Percentiles rank a stretch among this genome's conserved stretches.
Conservation (phyloP, 1,139 yeast genomes). For the Candida buenavistaensis region DNA sequence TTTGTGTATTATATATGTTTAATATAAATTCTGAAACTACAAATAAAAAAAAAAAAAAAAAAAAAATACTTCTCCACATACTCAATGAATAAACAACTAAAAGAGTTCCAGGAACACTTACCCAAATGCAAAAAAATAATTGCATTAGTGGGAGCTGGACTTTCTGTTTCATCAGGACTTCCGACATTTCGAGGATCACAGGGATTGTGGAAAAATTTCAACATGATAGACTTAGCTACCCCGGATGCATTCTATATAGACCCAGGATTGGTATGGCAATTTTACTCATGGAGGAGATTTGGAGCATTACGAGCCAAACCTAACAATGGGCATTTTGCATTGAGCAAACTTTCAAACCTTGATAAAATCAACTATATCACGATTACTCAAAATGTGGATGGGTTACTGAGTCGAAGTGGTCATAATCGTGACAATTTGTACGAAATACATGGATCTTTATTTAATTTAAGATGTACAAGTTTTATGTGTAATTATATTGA, state of each 20-base stretch:
- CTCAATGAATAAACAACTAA: constrained; percentile 20
- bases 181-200: constrained; percentile 72
- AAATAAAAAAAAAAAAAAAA: constrained; percentile 1
- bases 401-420: constrained; percentile 64
- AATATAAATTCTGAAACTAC: background rate
- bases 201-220: constrained; percentile 77
- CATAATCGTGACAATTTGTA: constrained; percentile 52
- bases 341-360: constrained; percentile 49
- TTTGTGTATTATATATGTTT: background rate
- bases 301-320: constrained; percentile 69
- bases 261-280: constrained; percentile 90
- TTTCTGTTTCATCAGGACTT: constrained; percentile 75
- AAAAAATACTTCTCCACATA: background rate
- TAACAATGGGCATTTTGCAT: constrained; percentile 68
- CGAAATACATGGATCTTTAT: constrained; percentile 79
- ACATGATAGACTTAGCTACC: constrained; percentile 82
- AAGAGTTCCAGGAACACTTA: constrained; percentile 60
- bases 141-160: constrained; percentile 84
- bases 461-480: constrained; percentile 70
- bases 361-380: constrained; percentile 47
- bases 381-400: constrained; percentile 83
- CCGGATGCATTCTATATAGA: constrained; percentile 85
- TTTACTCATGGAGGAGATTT: constrained; percentile 68
- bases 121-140: constrained; percentile 55
- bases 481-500: constrained; percentile 68